These are phyloP conservation scores for Magnusiomyces starmeri DNA, from an alignment of 1,139 yeast genomes.

Conservation along the genomic window DNA sequence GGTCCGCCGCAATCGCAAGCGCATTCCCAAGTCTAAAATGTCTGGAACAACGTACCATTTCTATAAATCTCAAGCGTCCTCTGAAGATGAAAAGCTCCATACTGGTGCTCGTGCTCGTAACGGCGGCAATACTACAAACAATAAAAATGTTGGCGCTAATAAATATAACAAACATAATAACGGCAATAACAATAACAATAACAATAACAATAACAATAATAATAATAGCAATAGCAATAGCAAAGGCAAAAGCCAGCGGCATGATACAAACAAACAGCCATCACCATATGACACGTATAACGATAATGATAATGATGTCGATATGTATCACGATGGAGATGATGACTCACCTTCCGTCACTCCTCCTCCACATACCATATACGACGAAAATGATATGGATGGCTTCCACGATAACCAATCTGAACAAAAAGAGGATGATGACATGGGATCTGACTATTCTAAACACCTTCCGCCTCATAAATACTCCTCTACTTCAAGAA, in stretches of 20 bases:
- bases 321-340: too few species aligned
- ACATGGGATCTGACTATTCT: not conserved
- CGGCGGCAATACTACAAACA: too few species aligned
- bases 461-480: not conserved
- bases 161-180: conserved; percentile 3
- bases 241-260: not conserved
- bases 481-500: not conserved
- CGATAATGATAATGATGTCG: too few species aligned
- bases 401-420: too few species aligned
- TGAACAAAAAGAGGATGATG: not conserved
- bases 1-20: conserved; percentile 58
- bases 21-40: conserved; percentile 36
- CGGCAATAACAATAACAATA: not conserved
- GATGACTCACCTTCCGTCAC: too few species aligned
- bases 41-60: not conserved
- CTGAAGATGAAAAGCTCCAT: too few species aligned
- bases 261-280: not conserved
- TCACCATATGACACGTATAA: too few species aligned
- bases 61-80: not conserved
- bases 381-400: too few species aligned
- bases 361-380: too few species aligned
- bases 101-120: too few species aligned
- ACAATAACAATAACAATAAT: conserved; percentile 9
- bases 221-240: not conserved
- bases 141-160: too few species aligned